Conservation (phyloP, 495 filamentous ascomycete species). For the Xylaria nigripes region DNA sequence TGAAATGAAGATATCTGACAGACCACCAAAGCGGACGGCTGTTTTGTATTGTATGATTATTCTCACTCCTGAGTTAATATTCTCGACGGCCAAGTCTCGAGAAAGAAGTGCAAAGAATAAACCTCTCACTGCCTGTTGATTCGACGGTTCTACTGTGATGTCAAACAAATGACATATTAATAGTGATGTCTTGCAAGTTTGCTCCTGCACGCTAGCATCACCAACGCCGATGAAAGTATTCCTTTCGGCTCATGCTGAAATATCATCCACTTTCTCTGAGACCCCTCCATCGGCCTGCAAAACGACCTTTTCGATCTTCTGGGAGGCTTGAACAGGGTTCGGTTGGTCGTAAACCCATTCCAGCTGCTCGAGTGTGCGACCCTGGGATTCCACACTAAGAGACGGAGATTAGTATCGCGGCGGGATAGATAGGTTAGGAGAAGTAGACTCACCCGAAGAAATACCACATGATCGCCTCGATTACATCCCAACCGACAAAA, state of each 20-base stretch:
- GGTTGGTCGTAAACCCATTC: conserved; percentile 45
- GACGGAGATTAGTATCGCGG: conserved; percentile 10
- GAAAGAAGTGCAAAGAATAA: too few species aligned
- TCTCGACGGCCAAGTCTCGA: too few species aligned
- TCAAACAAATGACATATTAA: too few species aligned
- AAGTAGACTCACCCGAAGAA: conserved; percentile 36
- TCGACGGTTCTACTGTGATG: too few species aligned
- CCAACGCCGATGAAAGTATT: too few species aligned
- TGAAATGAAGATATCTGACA: too few species aligned
- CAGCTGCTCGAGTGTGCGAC: conserved; percentile 44
- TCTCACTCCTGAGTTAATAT: too few species aligned
- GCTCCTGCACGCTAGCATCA: too few species aligned
- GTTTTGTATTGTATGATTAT: too few species aligned
- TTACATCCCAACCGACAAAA: conserved; percentile 39
- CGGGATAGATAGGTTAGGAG: background rate
- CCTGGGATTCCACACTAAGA: conserved; percentile 40
- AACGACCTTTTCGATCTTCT: conserved; percentile 47
- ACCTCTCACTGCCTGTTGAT: too few species aligned
- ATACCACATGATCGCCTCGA: conserved; percentile 41
- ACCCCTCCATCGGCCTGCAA: conserved; percentile 45
- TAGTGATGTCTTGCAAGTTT: too few species aligned
- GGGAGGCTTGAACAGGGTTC: conserved; percentile 43
- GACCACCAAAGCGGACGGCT: too few species aligned
- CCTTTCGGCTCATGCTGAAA: background rate
- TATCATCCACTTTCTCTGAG: conserved; percentile 39